Evolutionary conservation across 1,284 basidiomycete species (phyloP).

Genomic region (Ceratobasidium sp.): DNA sequence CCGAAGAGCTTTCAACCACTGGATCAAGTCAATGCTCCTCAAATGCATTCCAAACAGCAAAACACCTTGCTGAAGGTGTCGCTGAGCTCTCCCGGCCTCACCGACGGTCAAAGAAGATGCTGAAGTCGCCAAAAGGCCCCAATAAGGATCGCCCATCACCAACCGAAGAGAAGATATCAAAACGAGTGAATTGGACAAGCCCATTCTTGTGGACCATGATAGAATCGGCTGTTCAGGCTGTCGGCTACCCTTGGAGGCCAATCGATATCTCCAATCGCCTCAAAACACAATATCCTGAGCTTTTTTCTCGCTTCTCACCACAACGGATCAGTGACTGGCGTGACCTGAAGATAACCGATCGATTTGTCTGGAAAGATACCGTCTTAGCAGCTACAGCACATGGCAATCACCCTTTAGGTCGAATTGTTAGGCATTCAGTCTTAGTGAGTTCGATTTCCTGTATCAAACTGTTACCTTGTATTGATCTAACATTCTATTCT

Average conservation of each 20-base stretch:
- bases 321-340: conserved; percentile 14
- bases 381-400: background rate
- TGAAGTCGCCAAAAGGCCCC: too few species aligned
- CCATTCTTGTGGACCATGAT: conserved; percentile 38
- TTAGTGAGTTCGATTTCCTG: background rate
- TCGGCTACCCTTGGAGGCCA: conserved; percentile 16
- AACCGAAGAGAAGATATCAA: too few species aligned
- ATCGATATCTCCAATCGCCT: background rate
- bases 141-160: too few species aligned
- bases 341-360: background rate
- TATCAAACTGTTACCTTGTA: background rate
- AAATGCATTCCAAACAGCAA: too few species aligned
- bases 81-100: too few species aligned
- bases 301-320: conserved; percentile 2
- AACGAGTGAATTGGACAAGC: conserved; percentile 25
- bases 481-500: background rate
- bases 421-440: background rate
- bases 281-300: background rate
- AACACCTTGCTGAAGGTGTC: too few species aligned
- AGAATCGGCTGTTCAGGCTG: background rate
- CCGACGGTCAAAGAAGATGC: too few species aligned
- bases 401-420: background rate
- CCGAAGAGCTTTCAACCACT: too few species aligned
- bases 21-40: too few species aligned
- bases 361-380: conserved; percentile 16